Percentiles rank a stretch among this genome's conserved stretches.
Evolutionary conservation across 163 green algal genomes (phyloP).

Genomic region (Chlamydomonas reinhardtii): DNA sequence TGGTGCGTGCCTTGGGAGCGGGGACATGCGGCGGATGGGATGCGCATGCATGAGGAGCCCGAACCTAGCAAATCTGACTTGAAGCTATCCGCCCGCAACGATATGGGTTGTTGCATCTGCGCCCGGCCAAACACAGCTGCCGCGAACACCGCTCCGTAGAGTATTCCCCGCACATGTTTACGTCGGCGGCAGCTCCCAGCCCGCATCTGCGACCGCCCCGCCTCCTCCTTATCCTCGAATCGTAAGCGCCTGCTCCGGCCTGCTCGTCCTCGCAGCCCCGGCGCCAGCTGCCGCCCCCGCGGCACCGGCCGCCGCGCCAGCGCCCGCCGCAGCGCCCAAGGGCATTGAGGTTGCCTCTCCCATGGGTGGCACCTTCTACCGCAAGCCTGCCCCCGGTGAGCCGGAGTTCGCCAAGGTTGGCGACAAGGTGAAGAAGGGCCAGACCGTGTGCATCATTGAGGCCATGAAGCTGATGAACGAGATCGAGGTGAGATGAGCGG

Average conservation of each 20-base stretch:
- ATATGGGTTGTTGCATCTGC: too few species aligned
- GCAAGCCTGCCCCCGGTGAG: conserved; percentile 86
- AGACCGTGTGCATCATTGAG: conserved; percentile 96
- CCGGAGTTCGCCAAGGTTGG: conserved; percentile 87
- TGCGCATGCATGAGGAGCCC: too few species aligned
- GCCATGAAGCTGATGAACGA: conserved; percentile 98
- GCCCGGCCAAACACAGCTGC: too few species aligned
- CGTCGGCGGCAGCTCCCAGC: too few species aligned
- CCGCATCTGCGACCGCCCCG: too few species aligned
- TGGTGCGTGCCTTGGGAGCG: too few species aligned
- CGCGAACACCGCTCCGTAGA: too few species aligned
- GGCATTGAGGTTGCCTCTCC: conserved; percentile 73
- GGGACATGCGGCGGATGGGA: too few species aligned
- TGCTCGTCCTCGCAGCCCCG: conserved; percentile 55
- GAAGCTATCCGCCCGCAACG: too few species aligned
- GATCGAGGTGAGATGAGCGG: conserved; percentile 79
- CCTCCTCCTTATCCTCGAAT: too few species aligned
- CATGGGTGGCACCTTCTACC: conserved; percentile 86
- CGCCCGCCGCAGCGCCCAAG: conserved; percentile 45
- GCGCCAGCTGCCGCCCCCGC: conserved; percentile 66
- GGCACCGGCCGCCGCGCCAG: conserved; percentile 41
- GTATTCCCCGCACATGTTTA: too few species aligned
- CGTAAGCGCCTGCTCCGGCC: conserved; percentile 26
- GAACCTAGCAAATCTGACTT: too few species aligned
- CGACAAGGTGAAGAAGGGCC: conserved; percentile 92